Conservation (phyloP, 1,139 yeast genomes). For the Suhomyces bribrorum region DNA sequence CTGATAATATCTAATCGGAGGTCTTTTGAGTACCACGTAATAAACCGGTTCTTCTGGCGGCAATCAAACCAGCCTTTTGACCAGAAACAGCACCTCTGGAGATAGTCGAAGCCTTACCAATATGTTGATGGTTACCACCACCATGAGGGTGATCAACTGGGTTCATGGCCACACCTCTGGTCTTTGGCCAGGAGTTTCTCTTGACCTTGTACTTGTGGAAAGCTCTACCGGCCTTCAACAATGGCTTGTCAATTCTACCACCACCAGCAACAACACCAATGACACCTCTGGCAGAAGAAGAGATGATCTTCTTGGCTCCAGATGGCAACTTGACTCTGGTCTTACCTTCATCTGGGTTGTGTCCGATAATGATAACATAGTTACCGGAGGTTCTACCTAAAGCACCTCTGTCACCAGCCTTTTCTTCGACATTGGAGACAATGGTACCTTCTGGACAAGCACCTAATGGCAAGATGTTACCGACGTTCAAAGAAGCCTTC, state of each 20-base stretch:
- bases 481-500: constrained; percentile 96
- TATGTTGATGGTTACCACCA: constrained; percentile 99
- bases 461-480: constrained; percentile 96
- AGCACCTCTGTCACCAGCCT: constrained; percentile 99
- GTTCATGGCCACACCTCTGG: constrained; percentile 99
- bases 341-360: constrained; percentile 98
- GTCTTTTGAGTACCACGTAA: constrained; percentile 99
- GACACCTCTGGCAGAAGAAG: constrained; percentile 98
- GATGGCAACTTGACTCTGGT: constrained; percentile 99
- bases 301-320: constrained; percentile 95
- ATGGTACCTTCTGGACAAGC: constrained; percentile 99
- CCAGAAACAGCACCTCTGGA: constrained; percentile 99
- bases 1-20: constrained; percentile 60
- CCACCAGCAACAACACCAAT: constrained; percentile 99
- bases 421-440: constrained; percentile 97
- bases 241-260: constrained; percentile 99
- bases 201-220: constrained; percentile 98
- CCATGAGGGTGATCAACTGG: constrained; percentile 99
- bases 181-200: constrained; percentile 99
- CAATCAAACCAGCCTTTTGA: constrained; percentile 99
- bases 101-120: constrained; percentile 99
- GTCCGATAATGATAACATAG: constrained; percentile 98
- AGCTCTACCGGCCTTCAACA: constrained; percentile 99
- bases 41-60: constrained; percentile 99
- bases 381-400: constrained; percentile 99